Percentiles rank a stretch among this genome's conserved stretches.
These are phyloP conservation scores for Penicillium frequentans DNA, from an alignment of 2,329 filamentous ascomycete genomes.

Conservation along the genomic window DNA sequence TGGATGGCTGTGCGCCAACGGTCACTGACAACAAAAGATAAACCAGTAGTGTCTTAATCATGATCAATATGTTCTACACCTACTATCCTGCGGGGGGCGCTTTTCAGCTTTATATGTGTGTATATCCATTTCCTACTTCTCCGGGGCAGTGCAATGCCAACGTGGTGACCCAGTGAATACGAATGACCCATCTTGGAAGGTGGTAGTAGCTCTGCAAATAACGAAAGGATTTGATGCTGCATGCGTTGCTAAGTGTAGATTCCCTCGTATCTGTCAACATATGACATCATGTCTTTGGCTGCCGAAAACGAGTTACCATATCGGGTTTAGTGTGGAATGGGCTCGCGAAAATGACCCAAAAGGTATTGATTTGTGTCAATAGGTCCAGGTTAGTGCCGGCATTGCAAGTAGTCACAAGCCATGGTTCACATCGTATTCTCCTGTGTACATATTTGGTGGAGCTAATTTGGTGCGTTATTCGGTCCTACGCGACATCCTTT, in stretches of 20 bases:
- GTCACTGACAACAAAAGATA: constrained; percentile 2
- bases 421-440: neutral
- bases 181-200: too few species aligned
- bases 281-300: constrained; percentile 7
- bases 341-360: constrained; percentile 9
- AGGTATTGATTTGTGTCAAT: neutral
- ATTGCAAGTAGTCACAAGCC: too few species aligned
- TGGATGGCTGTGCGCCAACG: neutral
- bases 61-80: neutral
- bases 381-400: too few species aligned
- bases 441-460: too few species aligned
- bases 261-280: constrained; percentile 2
- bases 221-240: neutral
- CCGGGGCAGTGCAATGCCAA: neutral
- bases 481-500: neutral
- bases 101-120: too few species aligned
- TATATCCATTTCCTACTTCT: too few species aligned
- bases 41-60: constrained; percentile 1
- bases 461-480: neutral
- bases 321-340: neutral
- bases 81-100: too few species aligned
- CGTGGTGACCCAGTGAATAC: neutral
- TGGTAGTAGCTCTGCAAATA: too few species aligned
- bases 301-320: neutral
- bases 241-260: neutral